Percentiles rank a stretch among this genome's conserved stretches.
These are phyloP conservation scores for Polytrichum commune DNA, from an alignment of 225 moss, liverwort and hornwort genomes.

Conservation along the genomic window DNA sequence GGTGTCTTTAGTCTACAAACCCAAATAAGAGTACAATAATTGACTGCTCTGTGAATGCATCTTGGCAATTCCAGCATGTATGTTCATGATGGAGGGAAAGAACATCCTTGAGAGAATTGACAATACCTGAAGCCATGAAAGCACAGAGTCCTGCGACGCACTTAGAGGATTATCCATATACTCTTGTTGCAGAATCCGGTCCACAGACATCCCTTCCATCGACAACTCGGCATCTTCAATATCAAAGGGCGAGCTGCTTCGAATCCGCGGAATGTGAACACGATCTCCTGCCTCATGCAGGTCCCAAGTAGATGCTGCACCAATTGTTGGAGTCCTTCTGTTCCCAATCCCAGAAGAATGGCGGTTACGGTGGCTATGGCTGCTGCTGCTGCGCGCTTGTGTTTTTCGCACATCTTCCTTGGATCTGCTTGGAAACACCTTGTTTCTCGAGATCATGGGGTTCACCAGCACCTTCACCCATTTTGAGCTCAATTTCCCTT, in stretches of 20 bases:
- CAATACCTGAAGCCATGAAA: constrained; percentile 50
- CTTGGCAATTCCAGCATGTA: no score
- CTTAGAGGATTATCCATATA: constrained; percentile 3
- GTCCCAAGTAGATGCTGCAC: neutral
- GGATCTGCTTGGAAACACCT: constrained; percentile 49
- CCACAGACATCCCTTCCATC: neutral
- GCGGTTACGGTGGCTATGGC: no score
- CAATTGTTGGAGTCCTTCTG: constrained; percentile 10
- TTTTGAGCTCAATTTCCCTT: constrained; percentile 30
- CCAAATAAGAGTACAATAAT: no score
- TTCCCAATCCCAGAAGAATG: neutral
- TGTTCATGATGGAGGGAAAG: neutral
- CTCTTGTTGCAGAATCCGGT: constrained; percentile 1
- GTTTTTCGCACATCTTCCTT: constrained; percentile 39
- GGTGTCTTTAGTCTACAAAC: no score
- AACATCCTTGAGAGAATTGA: neutral
- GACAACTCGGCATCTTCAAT: neutral
- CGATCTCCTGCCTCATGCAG: neutral
- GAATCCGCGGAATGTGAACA: no score
- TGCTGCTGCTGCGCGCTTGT: neutral
- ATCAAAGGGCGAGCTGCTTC: neutral
- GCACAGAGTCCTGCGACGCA: constrained; percentile 28
- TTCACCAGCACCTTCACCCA: constrained; percentile 51
- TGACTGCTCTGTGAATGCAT: no score
- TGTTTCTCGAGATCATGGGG: constrained; percentile 38